Percentiles rank a stretch among this genome's conserved stretches.
These are phyloP conservation scores for Linanthus parryae DNA, from an alignment of 148 eudicot species.

Conservation along the genomic window DNA sequence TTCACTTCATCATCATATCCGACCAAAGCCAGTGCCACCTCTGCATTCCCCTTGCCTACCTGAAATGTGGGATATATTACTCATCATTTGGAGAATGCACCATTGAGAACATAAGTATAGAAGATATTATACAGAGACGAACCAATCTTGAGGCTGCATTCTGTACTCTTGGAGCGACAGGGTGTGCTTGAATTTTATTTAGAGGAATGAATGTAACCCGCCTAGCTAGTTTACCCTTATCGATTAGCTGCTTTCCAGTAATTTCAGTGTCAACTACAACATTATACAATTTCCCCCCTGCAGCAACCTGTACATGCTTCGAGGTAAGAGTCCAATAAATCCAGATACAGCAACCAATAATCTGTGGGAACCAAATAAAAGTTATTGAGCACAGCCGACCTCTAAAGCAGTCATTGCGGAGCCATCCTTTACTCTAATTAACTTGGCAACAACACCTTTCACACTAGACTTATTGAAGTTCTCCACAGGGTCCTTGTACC, in stretches of 20 bases:
- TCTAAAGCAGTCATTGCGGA: constrained; percentile 89
- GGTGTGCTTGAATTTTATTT: constrained; percentile 79
- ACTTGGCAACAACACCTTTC: constrained; percentile 96
- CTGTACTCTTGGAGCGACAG: constrained; percentile 55
- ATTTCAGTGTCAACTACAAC: constrained; percentile 85
- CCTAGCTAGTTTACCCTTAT: constrained; percentile 82
- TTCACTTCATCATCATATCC: constrained; percentile 83
- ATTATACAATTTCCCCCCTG: constrained; percentile 86
- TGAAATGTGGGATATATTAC: constrained; percentile 18
- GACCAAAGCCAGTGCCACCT: constrained; percentile 82
- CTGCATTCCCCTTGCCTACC: constrained; percentile 96
- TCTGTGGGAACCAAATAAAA: neutral
- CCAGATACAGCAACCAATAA: constrained; percentile 2
- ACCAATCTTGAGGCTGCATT: constrained; percentile 78
- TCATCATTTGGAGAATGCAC: neutral
- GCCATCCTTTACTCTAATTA: constrained; percentile 89
- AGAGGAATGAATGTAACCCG: constrained; percentile 90
- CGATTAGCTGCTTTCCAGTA: constrained; percentile 83
- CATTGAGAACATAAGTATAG: neutral
- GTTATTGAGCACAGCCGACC: constrained; percentile 37
- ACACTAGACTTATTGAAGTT: constrained; percentile 84
- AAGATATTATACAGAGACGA: constrained; percentile 10
- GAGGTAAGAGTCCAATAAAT: neutral
- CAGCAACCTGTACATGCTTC: constrained; percentile 64
- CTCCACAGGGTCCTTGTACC: constrained; percentile 66